Conservation (phyloP, 139 green algal genomes). For the Ostreobium quekettii region DNA sequence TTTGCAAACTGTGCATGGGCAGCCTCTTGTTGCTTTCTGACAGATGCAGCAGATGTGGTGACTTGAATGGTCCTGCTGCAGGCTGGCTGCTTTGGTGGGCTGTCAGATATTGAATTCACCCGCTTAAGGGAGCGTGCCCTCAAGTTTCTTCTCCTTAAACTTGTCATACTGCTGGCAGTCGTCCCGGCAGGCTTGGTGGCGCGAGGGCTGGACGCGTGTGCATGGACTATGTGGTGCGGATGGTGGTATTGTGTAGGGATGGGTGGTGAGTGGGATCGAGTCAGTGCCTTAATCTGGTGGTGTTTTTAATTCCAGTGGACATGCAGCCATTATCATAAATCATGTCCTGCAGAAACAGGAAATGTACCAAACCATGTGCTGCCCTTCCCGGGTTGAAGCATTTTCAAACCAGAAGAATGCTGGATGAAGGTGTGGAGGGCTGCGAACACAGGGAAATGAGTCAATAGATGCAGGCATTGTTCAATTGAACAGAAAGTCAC, state of each 20-base stretch:
- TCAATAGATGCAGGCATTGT: too few species aligned
- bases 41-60: too few species aligned
- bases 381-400: too few species aligned
- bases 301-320: not conserved
- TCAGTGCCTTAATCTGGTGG: not conserved
- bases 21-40: too few species aligned
- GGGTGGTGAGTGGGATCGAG: constrained; percentile 1
- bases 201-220: constrained; percentile 30
- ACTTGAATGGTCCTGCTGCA: not conserved
- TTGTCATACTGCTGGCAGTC: constrained; percentile 34
- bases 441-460: too few species aligned
- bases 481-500: too few species aligned
- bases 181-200: constrained; percentile 22
- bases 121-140: constrained; percentile 32
- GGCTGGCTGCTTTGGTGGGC: constrained; percentile 34
- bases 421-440: too few species aligned
- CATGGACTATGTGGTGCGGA: constrained; percentile 35
- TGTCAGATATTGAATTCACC: constrained; percentile 26
- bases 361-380: too few species aligned
- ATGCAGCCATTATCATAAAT: constrained; percentile 12
- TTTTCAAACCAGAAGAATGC: too few species aligned
- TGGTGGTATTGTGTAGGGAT: not conserved
- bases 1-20: too few species aligned
- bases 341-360: too few species aligned
- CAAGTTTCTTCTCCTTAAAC: constrained; percentile 38